A percentile compares a stretch with the other conserved stretches of the same genome.
These are phyloP conservation scores for Gillenia trifoliata DNA, from an alignment of 306 rosid genomes.

Conservation along the genomic window DNA sequence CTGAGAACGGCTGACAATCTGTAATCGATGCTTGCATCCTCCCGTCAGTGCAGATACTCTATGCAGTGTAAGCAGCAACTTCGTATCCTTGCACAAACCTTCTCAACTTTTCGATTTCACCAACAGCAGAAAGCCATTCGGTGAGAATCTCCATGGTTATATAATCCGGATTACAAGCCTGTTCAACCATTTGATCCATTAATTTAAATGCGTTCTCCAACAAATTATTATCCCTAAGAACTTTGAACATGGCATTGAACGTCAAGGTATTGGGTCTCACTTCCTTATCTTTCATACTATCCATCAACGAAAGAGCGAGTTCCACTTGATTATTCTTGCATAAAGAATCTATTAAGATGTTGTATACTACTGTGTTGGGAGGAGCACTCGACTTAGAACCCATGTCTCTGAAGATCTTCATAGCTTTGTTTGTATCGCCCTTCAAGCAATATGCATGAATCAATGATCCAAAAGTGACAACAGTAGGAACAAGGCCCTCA, in stretches of 20 bases:
- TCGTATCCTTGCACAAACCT: constrained; percentile 38
- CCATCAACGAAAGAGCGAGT: constrained; percentile 48
- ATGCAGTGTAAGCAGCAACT: constrained; percentile 29
- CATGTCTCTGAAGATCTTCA: constrained; percentile 60
- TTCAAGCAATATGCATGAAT: constrained; percentile 65
- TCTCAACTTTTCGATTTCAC: constrained; percentile 44
- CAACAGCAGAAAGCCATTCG: constrained; percentile 62
- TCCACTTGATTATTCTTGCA: constrained; percentile 53
- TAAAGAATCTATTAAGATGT: constrained; percentile 51
- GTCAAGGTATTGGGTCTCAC: constrained; percentile 55
- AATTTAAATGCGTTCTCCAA: constrained; percentile 49
- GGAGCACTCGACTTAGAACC: constrained; percentile 39
- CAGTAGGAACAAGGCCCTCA: constrained; percentile 52
- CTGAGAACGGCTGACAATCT: background rate
- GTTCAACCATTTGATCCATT: constrained; percentile 61
- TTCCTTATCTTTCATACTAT: constrained; percentile 51
- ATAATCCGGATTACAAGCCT: constrained; percentile 63
- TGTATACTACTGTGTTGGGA: constrained; percentile 65
- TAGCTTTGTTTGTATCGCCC: constrained; percentile 42
- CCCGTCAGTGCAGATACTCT: background rate
- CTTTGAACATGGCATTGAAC: constrained; percentile 60
- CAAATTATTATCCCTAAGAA: constrained; percentile 39
- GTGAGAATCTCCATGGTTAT: constrained; percentile 71
- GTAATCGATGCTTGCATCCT: constrained; percentile 1
- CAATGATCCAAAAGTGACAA: constrained; percentile 65